Evolutionary conservation across 306 rosid genomes (phyloP), one percentile per base, ranked within the genome.

Genomic region (Dryas drummondii): DNA sequence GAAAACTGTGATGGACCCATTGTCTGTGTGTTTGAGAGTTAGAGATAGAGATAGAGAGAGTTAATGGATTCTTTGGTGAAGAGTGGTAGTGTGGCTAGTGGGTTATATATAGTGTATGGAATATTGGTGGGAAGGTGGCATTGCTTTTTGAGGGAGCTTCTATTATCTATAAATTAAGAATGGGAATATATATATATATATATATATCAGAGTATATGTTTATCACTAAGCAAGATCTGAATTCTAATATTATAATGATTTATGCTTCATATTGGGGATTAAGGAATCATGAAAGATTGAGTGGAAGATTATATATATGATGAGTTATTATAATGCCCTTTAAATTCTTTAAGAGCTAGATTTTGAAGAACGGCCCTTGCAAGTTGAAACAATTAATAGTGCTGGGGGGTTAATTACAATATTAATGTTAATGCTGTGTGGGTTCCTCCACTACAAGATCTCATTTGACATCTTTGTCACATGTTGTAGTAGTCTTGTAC

Each of bases 341-440:
- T 4, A 76, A 78, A 81, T 75, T 78, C 78, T 84, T 26, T 32
- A 85, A 84, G 67, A 76, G 87, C 76, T 72, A 41, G 82, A 86
- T 81, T 71, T 73, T 57, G 70, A 46, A 72, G 76, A 77, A 58
- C 70, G 77, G 68, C 80, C 76, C 76, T 65, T 74, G 64, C 78
- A 47, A 14, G 60, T 66, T 44, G 74, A 22, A 46, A 59, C n/a
- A 42, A 22, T 22, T 22, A 22, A 15, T 40, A 41, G 37, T 32
- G 37, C 37, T 32, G 37, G 2, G 37, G 37, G 37, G 37, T 32
- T 19, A 19, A 19, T 19, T 32, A 32, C 37, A 32, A 1, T 32
- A 32, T 32, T 32, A 32, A 32, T 32, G 37, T 32, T 32, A 63
- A 9, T 41, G 27, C 60, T 45, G 7, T 72, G 27, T 44, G 15